Evolutionary conservation across 306 rosid species (phyloP), one percentile per base, ranked within the genome.

Genomic region (Sphenostylis stenocarpa): DNA sequence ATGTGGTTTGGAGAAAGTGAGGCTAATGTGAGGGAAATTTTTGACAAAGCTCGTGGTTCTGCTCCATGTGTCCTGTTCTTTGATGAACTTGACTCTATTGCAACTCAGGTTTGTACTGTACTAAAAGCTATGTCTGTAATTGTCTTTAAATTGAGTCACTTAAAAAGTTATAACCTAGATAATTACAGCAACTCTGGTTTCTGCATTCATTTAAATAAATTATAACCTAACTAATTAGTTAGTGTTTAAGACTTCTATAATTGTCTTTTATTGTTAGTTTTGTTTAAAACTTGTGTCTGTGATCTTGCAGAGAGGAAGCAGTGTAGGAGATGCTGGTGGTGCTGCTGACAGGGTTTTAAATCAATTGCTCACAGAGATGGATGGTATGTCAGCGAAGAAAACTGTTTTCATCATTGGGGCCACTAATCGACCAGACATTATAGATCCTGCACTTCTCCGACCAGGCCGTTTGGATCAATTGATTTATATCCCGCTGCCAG

Each of bases 1-100:
- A 94, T 94, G 98, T 94, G 98, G 98, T 94, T 94, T 66, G 98
- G 98, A 83, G 98, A 94, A 87, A 94, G 98, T 84, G 98, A 94
- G 87, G 98, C 98, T 65, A 94, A 94, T 43, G 98, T 94, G 44
- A 85, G 98, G 16, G 98, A 94, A 82, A 94, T 94, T 55, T 94
- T 94, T 60, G 98, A 94, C 91, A 94, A 94, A 93, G 98, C 98
- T 44, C 96, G 98, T 3, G 93, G 91, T 45, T 94, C 98, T 79
- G 98, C 98, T 61, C 98, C 98, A 19, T 94, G 98, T 85, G 98
- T 94, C 75, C 92, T 94, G 29, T 94, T 94, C 91, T 94, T 94
- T 58, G 98, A 94, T 61, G 98, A 94, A 84, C 98, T 94, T 10
- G 98, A 94, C 73, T 94, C 98, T 7, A 94, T 94, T 80, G 98